These are phyloP conservation scores for Solanum piurae DNA, from an alignment of 257 asterid genomes.

Conservation along the genomic window DNA sequence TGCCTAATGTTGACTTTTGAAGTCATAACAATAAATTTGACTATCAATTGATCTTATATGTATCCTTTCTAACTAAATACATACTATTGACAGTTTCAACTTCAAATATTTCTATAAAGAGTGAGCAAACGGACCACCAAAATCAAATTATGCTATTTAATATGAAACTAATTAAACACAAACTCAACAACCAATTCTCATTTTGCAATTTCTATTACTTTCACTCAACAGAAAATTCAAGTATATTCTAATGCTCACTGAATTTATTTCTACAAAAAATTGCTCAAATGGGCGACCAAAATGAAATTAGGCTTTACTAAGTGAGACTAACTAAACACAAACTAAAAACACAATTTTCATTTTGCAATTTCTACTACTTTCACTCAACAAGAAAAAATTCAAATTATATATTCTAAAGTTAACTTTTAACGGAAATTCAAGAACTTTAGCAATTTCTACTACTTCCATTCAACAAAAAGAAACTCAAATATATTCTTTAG, in stretches of 20 bases:
- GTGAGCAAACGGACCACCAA: background rate
- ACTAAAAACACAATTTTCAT: background rate
- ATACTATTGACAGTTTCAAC: background rate
- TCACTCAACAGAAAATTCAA: background rate
- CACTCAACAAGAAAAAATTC: background rate
- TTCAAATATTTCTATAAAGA: background rate
- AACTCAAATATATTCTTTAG: background rate
- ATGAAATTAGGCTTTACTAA: background rate
- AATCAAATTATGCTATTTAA: background rate
- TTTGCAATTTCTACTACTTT: background rate
- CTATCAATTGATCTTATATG: background rate
- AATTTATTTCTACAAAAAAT: background rate
- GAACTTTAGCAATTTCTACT: background rate
- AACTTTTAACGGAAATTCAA: conserved; percentile 33
- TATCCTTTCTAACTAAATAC: background rate
- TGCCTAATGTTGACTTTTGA: background rate
- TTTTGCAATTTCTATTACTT: background rate
- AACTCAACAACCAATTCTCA: background rate
- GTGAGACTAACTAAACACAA: background rate
- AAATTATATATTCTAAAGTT: background rate
- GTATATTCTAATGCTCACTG: background rate
- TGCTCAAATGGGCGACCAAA: background rate
- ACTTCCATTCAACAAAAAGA: background rate
- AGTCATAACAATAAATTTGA: background rate
- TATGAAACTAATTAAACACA: background rate